Evolutionary conservation across 2,329 filamentous ascomycete genomes (phyloP).

Genomic region (Chaetomium olivaceum): DNA sequence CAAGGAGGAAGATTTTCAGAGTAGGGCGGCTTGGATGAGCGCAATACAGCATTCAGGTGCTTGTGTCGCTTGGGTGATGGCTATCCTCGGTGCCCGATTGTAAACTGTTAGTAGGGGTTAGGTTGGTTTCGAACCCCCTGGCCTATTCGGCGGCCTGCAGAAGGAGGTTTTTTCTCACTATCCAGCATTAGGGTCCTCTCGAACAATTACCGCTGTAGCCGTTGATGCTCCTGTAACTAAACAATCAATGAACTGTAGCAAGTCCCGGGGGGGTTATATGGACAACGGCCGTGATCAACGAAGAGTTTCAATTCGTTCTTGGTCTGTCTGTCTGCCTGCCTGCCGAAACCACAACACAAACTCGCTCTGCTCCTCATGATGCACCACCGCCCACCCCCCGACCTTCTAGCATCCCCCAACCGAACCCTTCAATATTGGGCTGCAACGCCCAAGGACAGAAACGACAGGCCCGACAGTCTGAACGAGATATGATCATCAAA

Average conservation of each 20-base stretch:
- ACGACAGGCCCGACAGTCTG: background rate
- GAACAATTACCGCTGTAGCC: too few relatives aligned
- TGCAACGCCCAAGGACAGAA: background rate
- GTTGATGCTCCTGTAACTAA: background rate
- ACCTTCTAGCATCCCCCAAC: background rate
- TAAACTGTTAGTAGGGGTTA: too few relatives aligned
- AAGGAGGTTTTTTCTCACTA: too few relatives aligned
- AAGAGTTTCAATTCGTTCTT: slow-evolving; percentile 4
- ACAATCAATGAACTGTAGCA: background rate
- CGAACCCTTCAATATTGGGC: background rate
- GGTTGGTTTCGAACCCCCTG: too few relatives aligned
- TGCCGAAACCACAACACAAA: background rate
- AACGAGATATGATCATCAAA: background rate
- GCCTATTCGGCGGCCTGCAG: too few relatives aligned
- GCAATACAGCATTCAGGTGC: too few relatives aligned
- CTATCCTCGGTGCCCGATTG: too few relatives aligned
- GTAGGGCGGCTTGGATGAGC: too few relatives aligned
- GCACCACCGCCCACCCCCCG: background rate
- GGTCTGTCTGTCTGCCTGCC: slow-evolving; percentile 1
- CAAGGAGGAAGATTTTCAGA: too few relatives aligned
- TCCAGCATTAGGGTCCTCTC: too few relatives aligned
- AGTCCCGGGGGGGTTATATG: background rate
- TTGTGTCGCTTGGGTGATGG: too few relatives aligned
- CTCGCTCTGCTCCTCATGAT: background rate
- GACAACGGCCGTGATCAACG: background rate